Conservation (phyloP, 2,329 filamentous ascomycete genomes). For the Monilinia vaccinii-corymbosi region DNA sequence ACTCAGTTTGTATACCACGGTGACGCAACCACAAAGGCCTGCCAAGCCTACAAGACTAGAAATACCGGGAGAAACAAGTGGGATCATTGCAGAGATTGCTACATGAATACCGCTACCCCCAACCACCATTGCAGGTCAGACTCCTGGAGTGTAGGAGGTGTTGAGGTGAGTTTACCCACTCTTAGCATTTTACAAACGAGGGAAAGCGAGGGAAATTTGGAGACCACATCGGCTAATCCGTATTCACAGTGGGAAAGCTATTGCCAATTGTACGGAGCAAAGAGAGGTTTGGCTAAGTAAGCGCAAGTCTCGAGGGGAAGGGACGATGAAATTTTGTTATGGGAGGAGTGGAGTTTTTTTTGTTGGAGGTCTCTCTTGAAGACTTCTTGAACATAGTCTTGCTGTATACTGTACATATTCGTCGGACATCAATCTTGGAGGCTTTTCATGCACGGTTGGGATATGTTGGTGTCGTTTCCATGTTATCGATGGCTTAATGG, state of each 20-base stretch:
- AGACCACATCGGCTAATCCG: background rate
- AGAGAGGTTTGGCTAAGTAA: background rate
- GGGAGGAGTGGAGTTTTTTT: background rate
- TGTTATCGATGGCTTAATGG: background rate
- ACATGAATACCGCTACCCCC: background rate
- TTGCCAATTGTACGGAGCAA: background rate
- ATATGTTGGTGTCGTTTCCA: background rate
- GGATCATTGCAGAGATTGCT: slow-evolving; percentile 1
- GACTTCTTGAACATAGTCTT: background rate
- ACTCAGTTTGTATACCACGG: background rate
- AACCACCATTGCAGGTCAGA: background rate
- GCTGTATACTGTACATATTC: background rate
- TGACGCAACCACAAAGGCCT: background rate
- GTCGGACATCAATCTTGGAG: background rate
- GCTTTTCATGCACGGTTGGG: background rate
- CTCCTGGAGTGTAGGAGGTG: background rate
- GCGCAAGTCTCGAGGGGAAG: too few species aligned
- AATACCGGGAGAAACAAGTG: background rate
- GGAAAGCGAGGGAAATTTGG: background rate
- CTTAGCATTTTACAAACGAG: background rate
- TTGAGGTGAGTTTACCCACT: background rate
- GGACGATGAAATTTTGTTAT: background rate
- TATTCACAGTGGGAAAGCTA: background rate
- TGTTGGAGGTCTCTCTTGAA: background rate
- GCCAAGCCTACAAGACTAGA: background rate